Percentiles rank a stretch among this genome's conserved stretches.
Conservation (phyloP, 2,329 filamentous ascomycete genomes). For the Rhynchosporium graminicola region DNA sequence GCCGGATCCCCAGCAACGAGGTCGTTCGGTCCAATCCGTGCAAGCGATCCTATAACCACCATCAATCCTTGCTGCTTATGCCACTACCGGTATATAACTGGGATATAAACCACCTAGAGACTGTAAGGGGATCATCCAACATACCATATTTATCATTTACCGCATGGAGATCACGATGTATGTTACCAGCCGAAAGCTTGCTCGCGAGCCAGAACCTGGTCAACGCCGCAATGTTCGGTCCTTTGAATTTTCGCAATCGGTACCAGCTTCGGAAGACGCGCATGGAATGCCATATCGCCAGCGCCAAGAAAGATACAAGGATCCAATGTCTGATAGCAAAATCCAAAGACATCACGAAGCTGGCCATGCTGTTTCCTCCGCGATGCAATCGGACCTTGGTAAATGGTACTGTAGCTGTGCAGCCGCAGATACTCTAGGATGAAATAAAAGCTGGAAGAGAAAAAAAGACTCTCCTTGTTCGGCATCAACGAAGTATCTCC, state of each 20-base stretch:
- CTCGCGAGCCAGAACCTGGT: slow-evolving; percentile 29
- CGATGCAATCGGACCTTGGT: not conserved
- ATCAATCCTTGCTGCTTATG: slow-evolving; percentile 1
- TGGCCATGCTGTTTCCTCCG: not conserved
- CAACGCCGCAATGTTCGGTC: slow-evolving; percentile 25
- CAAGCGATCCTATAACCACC: slow-evolving; percentile 20
- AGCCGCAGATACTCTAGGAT: not conserved
- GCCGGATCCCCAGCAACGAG: slow-evolving; percentile 32
- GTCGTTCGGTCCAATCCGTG: slow-evolving; percentile 35
- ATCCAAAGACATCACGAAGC: not conserved
- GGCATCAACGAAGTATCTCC: slow-evolving; percentile 4
- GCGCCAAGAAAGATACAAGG: not conserved
- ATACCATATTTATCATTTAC: slow-evolving; percentile 28
- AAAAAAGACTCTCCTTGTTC: not conserved
- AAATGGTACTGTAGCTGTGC: not conserved
- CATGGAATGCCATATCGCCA: slow-evolving; percentile 10
- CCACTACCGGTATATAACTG: not conserved
- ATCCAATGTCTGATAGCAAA: slow-evolving; percentile 11
- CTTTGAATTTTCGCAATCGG: slow-evolving; percentile 28
- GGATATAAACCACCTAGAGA: not conserved
- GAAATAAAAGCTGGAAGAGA: slow-evolving; percentile 12
- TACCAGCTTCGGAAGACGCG: slow-evolving; percentile 20
- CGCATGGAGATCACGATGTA: slow-evolving; percentile 26
- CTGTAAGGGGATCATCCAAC: slow-evolving; percentile 4
- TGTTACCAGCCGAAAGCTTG: slow-evolving; percentile 19